Conservation (phyloP, 371 early-diverging fungal genomes). For the Conidiobolus coronatus region DNA sequence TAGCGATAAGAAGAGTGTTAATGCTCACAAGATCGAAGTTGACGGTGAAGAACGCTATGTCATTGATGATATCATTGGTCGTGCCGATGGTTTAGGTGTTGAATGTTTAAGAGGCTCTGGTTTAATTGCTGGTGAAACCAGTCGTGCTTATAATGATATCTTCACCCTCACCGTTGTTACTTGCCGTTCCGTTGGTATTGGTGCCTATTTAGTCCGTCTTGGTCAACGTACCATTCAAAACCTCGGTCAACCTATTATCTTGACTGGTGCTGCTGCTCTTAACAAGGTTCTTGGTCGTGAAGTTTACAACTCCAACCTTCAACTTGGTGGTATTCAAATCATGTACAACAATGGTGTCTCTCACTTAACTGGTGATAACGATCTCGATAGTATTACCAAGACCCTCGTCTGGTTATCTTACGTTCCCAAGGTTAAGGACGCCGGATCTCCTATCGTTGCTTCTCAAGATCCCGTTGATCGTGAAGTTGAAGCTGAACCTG, state of each 20-base stretch:
- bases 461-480: conserved; percentile 44
- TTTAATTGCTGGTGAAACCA: conserved; percentile 96
- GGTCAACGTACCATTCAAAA: conserved; percentile 95
- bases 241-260: conserved; percentile 90
- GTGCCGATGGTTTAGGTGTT: conserved; percentile 83
- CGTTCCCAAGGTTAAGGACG: conserved; percentile 49
- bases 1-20: conserved; percentile 28
- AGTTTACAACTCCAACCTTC: conserved; percentile 94
- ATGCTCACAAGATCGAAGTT: conserved; percentile 37
- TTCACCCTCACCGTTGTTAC: conserved; percentile 95
- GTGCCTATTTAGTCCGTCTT: conserved; percentile 95
- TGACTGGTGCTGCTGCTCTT: conserved; percentile 94
- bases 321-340: conserved; percentile 96
- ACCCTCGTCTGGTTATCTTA: conserved; percentile 88
- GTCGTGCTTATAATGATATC: conserved; percentile 85
- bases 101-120: conserved; percentile 96
- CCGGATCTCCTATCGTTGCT: conserved; percentile 27
- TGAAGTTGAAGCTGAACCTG: conserved; percentile 48
- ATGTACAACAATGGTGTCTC: conserved; percentile 97
- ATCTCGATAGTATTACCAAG: conserved; percentile 77
- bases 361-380: conserved; percentile 86
- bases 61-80: conserved; percentile 78
- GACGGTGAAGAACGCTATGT: conserved; percentile 57
- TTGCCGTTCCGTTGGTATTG: conserved; percentile 95
- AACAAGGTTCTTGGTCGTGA: conserved; percentile 97